phyloP scores from a whole-genome alignment of 2,329 filamentous ascomycete species.

The Cladosporium sp. region DNA sequence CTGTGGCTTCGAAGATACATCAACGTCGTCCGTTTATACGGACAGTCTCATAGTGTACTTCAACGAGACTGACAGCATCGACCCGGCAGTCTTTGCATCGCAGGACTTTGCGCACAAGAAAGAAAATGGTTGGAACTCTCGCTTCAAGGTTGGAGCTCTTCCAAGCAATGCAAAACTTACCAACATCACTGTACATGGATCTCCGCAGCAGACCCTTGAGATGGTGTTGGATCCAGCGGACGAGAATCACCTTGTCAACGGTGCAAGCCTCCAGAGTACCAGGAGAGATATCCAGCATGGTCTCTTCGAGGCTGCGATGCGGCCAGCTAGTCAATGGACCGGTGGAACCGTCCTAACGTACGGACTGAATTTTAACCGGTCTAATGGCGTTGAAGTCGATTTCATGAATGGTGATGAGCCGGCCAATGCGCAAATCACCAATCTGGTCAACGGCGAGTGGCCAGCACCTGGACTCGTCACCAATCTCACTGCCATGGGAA shows the following conservation, averaged over 20 bases:
- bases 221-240: conserved; percentile 13
- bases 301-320: conserved; percentile 40
- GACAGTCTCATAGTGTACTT: conserved; percentile 47
- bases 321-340: conserved; percentile 12
- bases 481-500: conserved; percentile 32
- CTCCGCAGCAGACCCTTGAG: conserved; percentile 8
- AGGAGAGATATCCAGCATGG: conserved; percentile 45
- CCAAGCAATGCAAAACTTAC: conserved; percentile 32
- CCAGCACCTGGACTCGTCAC: conserved; percentile 33
- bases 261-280: conserved; percentile 36
- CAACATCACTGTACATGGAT: conserved; percentile 11
- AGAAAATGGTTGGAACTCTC: conserved; percentile 42
- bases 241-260: conserved; percentile 37
- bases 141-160: conserved; percentile 38
- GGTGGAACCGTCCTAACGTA: conserved; percentile 41
- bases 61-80: conserved; percentile 38
- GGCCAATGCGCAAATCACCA: conserved; percentile 36
- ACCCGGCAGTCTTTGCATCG: conserved; percentile 29
- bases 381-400: conserved; percentile 37
- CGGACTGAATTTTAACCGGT: conserved; percentile 40
- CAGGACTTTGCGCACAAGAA: conserved; percentile 39
- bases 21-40: conserved; percentile 36
- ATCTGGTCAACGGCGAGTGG: conserved; percentile 39
- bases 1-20: conserved; percentile 41
- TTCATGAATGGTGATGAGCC: conserved; percentile 41